Evolutionary conservation across 1,284 basidiomycete genomes (phyloP), one percentile per base, ranked within the genome.

Genomic region (Ustilago tritici): DNA sequence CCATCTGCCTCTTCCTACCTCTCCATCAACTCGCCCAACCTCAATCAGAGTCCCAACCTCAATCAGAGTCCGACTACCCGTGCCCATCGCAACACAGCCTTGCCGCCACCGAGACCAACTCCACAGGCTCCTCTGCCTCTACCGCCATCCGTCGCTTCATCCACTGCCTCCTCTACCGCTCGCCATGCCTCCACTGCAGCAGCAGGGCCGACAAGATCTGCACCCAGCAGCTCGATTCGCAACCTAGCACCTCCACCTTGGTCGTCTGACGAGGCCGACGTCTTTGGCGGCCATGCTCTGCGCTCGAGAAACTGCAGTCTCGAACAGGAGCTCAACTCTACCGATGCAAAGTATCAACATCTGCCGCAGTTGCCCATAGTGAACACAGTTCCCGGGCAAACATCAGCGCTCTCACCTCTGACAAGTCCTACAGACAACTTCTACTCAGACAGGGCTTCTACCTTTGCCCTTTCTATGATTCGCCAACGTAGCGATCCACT

Each of bases 41-140:
- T 46, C n/a, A 46, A 46, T 4, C 53, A 52, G 23, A 38, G 34
- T 23, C 55, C 72, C 23, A 68, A 61, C 11, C 23, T 46, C 4
- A 46, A 46, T 4, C 53, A 52, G 23, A 38, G 34, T 28, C 55
- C 72, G 10, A 59, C 58, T 35, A 0, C 57, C 9, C 63, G 75
- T 15, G 9, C 52, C 15, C 58, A 61, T 47, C 70, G 71, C 23
- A 43, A 47, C 36, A 58, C 55, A 5, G 68, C 63, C 56, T 59
- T 79, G 41, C 77, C 77, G 8, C 77, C 77, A 10, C 73, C 70
- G 23, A 49, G 70, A n/a, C 77, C 77, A 6, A 64, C 69, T 3
- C 77, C 77, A 1, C 75, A 65, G 32, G 65, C 73, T 4, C 77
- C 77, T 5, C 61, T 79, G 17, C 77, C 77, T 49, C 77, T 74